These are phyloP conservation scores for Hondaea fermentalgiana DNA, from an alignment of 108 stramenopile genomes.

Conservation along the genomic window DNA sequence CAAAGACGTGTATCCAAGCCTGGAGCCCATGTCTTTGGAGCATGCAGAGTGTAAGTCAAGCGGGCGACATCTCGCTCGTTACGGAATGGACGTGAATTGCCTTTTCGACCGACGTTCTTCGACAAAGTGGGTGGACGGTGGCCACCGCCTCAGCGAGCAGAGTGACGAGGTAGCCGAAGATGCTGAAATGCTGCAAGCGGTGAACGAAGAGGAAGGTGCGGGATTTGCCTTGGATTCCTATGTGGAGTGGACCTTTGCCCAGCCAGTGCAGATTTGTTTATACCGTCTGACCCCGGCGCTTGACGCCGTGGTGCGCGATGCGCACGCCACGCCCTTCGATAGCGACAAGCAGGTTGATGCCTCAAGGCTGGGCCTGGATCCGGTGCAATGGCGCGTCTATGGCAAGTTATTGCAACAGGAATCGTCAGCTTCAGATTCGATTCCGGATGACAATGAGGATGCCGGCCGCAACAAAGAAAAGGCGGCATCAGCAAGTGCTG, in stretches of 20 bases:
- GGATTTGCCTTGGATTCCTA: neutral
- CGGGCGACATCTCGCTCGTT: neutral
- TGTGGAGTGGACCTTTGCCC: neutral
- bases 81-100: neutral
- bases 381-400: neutral
- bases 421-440: too few species aligned
- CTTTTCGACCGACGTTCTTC: neutral
- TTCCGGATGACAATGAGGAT: too few species aligned
- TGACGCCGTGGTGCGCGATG: neutral
- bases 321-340: neutral
- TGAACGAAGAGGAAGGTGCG: neutral
- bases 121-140: neutral
- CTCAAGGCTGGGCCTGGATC: neutral
- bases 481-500: too few species aligned
- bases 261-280: neutral
- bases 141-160: neutral
- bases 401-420: neutral
- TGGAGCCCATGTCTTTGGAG: neutral
- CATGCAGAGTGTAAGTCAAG: neutral
- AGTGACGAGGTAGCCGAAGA: neutral
- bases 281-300: neutral
- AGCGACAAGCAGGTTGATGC: neutral
- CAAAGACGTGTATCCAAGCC: neutral
- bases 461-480: neutral
- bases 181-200: neutral